These are phyloP conservation scores for Garcia nutans DNA, from an alignment of 345 rosid species.

Conservation along the genomic window DNA sequence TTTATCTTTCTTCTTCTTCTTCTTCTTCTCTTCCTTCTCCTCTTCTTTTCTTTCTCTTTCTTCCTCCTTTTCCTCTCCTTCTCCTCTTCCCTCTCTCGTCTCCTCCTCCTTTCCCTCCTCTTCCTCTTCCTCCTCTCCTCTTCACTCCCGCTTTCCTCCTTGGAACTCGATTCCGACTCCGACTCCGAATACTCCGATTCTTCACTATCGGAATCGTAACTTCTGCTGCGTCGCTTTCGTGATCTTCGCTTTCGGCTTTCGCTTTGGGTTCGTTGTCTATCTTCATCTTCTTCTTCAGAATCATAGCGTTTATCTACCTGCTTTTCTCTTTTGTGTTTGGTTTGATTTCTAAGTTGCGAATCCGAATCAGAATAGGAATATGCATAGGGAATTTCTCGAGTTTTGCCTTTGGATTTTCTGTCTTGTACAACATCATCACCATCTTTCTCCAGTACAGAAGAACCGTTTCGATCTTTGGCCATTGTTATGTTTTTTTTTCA, in stretches of 20 bases:
- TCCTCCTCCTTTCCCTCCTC: conserved; percentile 31
- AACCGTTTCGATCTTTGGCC: conserved; percentile 4
- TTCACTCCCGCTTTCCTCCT: conserved; percentile 26
- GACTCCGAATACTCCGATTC: conserved; percentile 23
- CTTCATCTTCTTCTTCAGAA: not conserved
- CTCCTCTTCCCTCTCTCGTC: conserved; percentile 15
- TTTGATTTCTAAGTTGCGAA: not conserved
- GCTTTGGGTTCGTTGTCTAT: not conserved
- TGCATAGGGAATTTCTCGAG: not conserved
- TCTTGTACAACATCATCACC: not conserved
- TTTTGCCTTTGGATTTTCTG: not conserved
- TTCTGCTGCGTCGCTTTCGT: conserved; percentile 11
- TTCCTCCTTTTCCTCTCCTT: not conserved
- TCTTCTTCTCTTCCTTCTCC: conserved; percentile 4
- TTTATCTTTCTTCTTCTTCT: conserved; percentile 8
- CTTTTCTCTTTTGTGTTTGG: not conserved
- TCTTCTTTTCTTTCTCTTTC: conserved; percentile 7
- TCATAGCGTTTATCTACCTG: not conserved
- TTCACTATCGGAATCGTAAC: conserved; percentile 10
- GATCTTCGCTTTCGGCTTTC: not conserved
- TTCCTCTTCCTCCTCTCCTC: conserved; percentile 36
- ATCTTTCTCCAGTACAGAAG: not conserved
- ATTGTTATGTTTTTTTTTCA: not conserved
- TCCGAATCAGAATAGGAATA: not conserved
- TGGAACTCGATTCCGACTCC: conserved; percentile 30